A percentile compares a stretch with the other conserved stretches of the same genome.
These are phyloP conservation scores for Glaciozyma martinii DNA, from an alignment of 768 basidiomycete species.

Conservation along the genomic window DNA sequence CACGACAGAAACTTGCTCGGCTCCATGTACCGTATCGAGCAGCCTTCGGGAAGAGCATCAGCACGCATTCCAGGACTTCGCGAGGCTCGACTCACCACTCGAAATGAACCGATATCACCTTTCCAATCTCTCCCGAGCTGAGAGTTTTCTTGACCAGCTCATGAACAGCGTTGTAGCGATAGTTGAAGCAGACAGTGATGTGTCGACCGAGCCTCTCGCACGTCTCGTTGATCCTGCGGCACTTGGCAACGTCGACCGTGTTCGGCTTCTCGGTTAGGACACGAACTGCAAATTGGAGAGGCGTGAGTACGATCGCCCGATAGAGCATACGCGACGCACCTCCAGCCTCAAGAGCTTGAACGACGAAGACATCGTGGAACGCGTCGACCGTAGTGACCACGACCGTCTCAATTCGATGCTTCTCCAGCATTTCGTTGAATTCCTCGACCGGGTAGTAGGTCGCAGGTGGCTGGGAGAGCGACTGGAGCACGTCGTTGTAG, in stretches of 20 bases:
- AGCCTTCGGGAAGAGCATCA: conserved; percentile 48
- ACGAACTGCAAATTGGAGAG: conserved; percentile 42
- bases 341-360: conserved; percentile 44
- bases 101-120: conserved; percentile 41
- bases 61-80: background rate
- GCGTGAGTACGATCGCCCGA: no score
- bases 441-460: conserved; percentile 44
- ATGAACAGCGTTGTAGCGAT: conserved; percentile 49
- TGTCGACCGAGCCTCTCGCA: conserved; percentile 45
- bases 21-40: conserved; percentile 50
- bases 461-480: conserved; percentile 42
- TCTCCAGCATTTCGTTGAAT: conserved; percentile 46
- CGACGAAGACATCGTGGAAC: conserved; percentile 47
- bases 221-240: conserved; percentile 45
- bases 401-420: conserved; percentile 46
- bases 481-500: conserved; percentile 45
- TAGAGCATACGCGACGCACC: conserved; percentile 41
- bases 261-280: conserved; percentile 53
- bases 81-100: no score
- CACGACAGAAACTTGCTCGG: conserved; percentile 41
- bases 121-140: conserved; percentile 47
- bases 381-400: conserved; percentile 50
- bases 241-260: conserved; percentile 49
- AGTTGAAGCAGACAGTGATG: conserved; percentile 46
- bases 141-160: conserved; percentile 48